Evolutionary conservation across 306 rosid genomes (phyloP).

Genomic region (Erythrophleum fordii): DNA sequence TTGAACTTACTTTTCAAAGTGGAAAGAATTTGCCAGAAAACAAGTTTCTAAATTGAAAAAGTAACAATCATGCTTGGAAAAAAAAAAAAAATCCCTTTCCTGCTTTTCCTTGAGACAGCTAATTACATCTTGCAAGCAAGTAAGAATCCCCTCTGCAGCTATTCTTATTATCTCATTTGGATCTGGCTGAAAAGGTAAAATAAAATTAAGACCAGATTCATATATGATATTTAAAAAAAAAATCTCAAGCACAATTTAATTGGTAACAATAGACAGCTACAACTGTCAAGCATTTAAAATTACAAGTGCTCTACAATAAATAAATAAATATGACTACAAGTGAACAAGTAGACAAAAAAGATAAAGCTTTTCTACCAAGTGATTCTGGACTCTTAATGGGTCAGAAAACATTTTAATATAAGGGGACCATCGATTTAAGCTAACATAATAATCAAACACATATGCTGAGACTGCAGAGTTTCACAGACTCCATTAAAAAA

Average conservation of each 20-base stretch:
- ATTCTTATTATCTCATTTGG: conserved; percentile 71
- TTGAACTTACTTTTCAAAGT: neutral
- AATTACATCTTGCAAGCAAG: conserved; percentile 89
- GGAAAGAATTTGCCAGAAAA: conserved; percentile 20
- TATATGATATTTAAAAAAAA: conserved; percentile 12
- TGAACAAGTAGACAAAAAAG: conserved; percentile 18
- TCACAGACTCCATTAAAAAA: neutral
- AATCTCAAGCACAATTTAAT: conserved; percentile 31
- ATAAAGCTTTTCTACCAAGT: neutral
- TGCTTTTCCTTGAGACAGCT: conserved; percentile 74
- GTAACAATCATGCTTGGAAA: conserved; percentile 14
- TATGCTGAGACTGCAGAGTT: neutral
- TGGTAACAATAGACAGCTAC: conserved; percentile 32
- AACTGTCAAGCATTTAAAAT: conserved; percentile 26
- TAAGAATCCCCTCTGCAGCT: conserved; percentile 92
- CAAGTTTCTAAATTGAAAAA: neutral
- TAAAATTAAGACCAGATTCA: conserved; percentile 33
- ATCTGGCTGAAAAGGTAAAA: conserved; percentile 72
- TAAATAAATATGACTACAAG: neutral
- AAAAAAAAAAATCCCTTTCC: conserved; percentile 48
- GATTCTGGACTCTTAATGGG: neutral
- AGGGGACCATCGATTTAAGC: conserved; percentile 18
- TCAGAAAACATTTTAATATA: neutral
- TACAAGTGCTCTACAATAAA: neutral
- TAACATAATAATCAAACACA: neutral